phyloP scores from a whole-genome alignment of 768 basidiomycete genomes.

The Kondoa malvinella region DNA sequence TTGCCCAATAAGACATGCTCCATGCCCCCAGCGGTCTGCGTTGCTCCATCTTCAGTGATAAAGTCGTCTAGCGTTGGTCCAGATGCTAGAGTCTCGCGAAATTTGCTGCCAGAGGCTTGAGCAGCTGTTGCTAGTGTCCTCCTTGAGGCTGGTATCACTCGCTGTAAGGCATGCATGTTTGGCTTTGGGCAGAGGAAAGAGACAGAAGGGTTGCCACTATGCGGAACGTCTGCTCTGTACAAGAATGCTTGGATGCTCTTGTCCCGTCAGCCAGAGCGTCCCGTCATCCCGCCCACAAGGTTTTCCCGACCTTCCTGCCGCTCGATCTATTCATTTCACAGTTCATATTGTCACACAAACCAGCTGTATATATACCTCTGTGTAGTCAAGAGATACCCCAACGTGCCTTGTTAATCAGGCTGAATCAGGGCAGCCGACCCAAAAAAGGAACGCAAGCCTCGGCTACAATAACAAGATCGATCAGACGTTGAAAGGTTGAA shows the following conservation, averaged over 20 bases:
- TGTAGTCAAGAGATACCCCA: no score
- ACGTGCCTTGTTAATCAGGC: no score
- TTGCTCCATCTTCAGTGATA: constrained; percentile 38
- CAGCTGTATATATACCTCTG: no score
- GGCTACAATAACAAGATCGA: no score
- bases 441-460: no score
- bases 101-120: background rate
- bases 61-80: constrained; percentile 73
- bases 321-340: no score
- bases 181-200: background rate
- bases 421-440: no score
- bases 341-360: no score
- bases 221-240: background rate
- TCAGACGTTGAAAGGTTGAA: no score
- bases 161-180: background rate
- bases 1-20: constrained; percentile 9
- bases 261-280: background rate
- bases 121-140: background rate
- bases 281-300: no score
- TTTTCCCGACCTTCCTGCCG: no score
- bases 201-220: background rate
- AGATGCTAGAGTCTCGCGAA: constrained; percentile 6
- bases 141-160: background rate
- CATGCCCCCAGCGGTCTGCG: no score
- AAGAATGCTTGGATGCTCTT: background rate